Evolutionary conservation across 2,329 filamentous ascomycete genomes (phyloP), one percentile per base, ranked within the genome.

Genomic region (Aspergillus vadensis): DNA sequence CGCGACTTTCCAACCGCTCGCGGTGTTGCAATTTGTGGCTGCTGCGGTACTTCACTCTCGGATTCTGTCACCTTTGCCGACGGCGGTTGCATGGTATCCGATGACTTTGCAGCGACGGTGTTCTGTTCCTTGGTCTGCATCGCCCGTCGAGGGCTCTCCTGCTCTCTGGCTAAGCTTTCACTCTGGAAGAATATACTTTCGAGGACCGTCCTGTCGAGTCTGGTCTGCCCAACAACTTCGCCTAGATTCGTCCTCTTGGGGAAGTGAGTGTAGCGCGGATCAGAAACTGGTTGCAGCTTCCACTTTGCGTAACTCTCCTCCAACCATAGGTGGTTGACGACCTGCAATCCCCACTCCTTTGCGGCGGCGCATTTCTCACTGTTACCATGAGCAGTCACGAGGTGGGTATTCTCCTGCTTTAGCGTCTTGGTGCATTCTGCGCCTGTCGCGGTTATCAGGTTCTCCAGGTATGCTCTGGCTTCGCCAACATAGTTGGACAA

Each of bases 401-500:
- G 85, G 77, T 99, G 95, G 0, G 93, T 98, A 74, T 99, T 98
- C 63, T 97, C 92, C 66, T 90, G 87, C 75, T 92, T 96, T 87
- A 99, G 91, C 0, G 92, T 96, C 79, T 96, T 96, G 30, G 95
- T 99, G 72, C 92, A 98, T 63, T 90, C 88, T 8, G 91, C 94
- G 15, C 95, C 95, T 15, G 89, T 84, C 23, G 92, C 92, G 62
- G 82, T 87, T 68, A 97, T 90, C 39, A 99, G 83, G 67, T 97
- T 98, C 76, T 98, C 93, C 4, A 99, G 83, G 70, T 98, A 99
- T 55, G 92, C 88, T 50, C 95, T 88, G 15, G 95, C 92, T 75
- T 99, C 95, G 32, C 95, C 95, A 49, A 92, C 92, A 73, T 99
- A 99, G 75, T 98, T 99, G 5, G 95, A 98, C 5, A 99, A 83